These are phyloP conservation scores for Cladochytrium replicatum DNA, from an alignment of 192 early-diverging fungal species.

Conservation along the genomic window DNA sequence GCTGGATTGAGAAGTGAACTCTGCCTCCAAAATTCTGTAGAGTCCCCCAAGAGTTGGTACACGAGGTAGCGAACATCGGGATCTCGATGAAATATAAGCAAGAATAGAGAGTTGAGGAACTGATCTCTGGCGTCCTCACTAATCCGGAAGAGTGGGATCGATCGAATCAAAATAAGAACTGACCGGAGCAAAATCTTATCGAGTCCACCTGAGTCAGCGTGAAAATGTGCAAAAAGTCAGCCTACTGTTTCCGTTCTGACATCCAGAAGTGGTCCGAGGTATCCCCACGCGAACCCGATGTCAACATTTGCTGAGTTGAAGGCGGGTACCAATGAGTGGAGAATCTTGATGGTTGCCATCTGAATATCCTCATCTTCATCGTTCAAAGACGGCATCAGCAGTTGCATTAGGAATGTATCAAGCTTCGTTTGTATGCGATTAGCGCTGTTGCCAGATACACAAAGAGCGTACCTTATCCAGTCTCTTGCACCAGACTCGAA, in stretches of 20 bases:
- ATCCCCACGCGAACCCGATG: constrained; percentile 38
- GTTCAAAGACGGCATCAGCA: constrained; percentile 33
- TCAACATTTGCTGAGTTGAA: constrained; percentile 29
- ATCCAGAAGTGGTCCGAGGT: constrained; percentile 30
- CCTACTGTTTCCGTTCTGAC: constrained; percentile 23
- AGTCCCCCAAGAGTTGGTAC: constrained; percentile 35
- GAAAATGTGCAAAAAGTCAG: not conserved
- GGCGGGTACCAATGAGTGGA: constrained; percentile 28
- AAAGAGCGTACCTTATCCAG: constrained; percentile 26
- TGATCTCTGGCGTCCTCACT: constrained; percentile 25
- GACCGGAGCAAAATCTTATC: constrained; percentile 9
- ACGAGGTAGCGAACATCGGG: constrained; percentile 23
- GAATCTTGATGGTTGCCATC: constrained; percentile 24
- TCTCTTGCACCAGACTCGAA: constrained; percentile 36
- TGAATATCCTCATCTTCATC: constrained; percentile 37
- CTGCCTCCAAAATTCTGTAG: constrained; percentile 34
- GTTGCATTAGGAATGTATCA: constrained; percentile 46
- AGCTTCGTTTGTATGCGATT: constrained; percentile 18
- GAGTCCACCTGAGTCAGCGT: not conserved
- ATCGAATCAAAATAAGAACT: constrained; percentile 20
- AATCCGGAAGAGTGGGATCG: constrained; percentile 35
- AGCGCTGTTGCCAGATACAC: not conserved
- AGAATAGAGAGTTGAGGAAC: constrained; percentile 31
- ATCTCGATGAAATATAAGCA: constrained; percentile 32
- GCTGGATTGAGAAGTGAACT: constrained; percentile 24